Evolutionary conservation across 2,329 filamentous ascomycete species (phyloP), one percentile per base, ranked within the genome.

Genomic region (Phyllosticta citrichinensis): DNA sequence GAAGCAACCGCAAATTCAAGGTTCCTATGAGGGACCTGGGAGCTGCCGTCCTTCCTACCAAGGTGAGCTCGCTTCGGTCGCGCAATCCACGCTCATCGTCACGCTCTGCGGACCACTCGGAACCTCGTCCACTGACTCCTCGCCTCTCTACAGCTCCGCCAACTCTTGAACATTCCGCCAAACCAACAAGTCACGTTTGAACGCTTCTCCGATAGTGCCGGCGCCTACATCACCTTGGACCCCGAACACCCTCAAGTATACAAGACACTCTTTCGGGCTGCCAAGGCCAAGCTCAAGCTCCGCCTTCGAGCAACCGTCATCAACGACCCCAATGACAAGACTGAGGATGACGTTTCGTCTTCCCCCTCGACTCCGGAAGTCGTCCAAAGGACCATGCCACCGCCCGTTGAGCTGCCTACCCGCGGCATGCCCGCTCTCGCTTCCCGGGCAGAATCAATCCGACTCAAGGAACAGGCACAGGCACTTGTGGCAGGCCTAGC

Each of bases 221-320:
- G 82, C 54, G 80, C 85, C 65, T 97, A 88, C 75, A 83, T 97
- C 66, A 80, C 83, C 53, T 86, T 99, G 63, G 88, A 96, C 73
- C 80, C 85, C 64, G 80, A 81, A 71, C 95, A 96, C 70, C 77
- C 83, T 9, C 81, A 89, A 54, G 89, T 96, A 69, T 99, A 96
- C 81, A 97, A 97, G 80, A 94, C 97, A 73, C 87, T 99, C 52
- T 93, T 94, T 73, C 88, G 94, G 69, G 94, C 94, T 66, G 94
- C 94, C 65, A 99, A 97, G 80, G 94, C 94, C 47, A 99, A 99
- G 82, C 86, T 92, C 66, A 99, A 97, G 86, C 86, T 99, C 67
- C 92, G 94, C 75, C 83, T 99, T 63, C 89, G 86, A 66, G 87
- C 89, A 47, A 87, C 83, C 50, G 78, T 80, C 52, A 78, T 79